Percentiles rank a stretch among this genome's conserved stretches.
Evolutionary conservation across 192 early-diverging fungal genomes (phyloP).

Genomic region (Gigaspora rosea): DNA sequence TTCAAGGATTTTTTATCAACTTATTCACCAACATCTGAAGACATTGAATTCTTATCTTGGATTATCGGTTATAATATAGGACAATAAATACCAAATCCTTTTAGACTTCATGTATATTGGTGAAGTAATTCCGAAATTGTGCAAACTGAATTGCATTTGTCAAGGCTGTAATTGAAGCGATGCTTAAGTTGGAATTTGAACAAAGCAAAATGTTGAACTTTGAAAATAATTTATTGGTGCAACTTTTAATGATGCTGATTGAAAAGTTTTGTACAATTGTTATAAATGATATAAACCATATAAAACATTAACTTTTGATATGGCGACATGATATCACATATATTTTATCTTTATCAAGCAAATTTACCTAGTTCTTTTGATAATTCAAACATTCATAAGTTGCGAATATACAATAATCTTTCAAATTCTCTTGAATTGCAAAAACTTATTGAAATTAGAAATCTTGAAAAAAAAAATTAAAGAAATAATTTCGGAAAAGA

Average conservation of each 20-base stretch:
- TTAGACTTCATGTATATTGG: not conserved
- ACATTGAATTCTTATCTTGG: not conserved
- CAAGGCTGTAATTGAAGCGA: not conserved
- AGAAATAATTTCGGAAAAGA: not conserved
- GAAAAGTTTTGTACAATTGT: not conserved
- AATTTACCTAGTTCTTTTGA: not conserved
- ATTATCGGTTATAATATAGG: conserved; percentile 6
- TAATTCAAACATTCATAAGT: not conserved
- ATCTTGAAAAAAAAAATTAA: not conserved
- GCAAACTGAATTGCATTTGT: not conserved
- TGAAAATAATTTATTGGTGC: not conserved
- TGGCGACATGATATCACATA: not conserved
- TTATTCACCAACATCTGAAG: not conserved
- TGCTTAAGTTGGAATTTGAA: not conserved
- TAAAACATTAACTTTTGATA: not conserved
- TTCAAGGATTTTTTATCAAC: conserved; percentile 26
- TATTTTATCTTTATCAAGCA: not conserved
- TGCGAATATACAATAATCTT: not conserved
- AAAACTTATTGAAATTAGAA: not conserved
- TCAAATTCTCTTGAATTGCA: not conserved
- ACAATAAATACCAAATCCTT: conserved; percentile 14
- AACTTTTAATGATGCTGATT: not conserved
- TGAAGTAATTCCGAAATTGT: not conserved
- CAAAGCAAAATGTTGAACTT: not conserved
- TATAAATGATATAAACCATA: not conserved